A percentile compares a stretch with the other conserved stretches of the same genome.
Evolutionary conservation across 176 grass and related monocot species (phyloP).

Genomic region (Aegilops tauschii): DNA sequence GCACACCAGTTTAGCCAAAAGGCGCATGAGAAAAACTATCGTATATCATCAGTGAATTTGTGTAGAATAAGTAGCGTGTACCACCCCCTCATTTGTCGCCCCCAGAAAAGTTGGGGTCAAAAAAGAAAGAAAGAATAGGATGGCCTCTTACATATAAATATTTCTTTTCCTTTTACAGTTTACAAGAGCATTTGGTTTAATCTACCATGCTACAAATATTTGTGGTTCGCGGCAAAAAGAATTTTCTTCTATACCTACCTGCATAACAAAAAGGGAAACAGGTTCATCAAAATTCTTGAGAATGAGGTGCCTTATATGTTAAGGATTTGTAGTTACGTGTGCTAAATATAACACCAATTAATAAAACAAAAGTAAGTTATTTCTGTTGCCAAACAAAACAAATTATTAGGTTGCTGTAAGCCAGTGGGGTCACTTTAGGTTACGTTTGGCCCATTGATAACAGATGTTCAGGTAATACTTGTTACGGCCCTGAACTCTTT

Average conservation of each 20-base stretch:
- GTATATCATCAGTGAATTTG: neutral
- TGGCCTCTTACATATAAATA: slow-evolving; percentile 21
- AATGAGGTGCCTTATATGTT: neutral
- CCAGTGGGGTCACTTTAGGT: neutral
- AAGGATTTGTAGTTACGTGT: neutral
- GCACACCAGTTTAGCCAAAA: neutral
- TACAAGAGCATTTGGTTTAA: slow-evolving; percentile 29
- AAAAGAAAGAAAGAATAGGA: neutral
- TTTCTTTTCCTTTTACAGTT: slow-evolving; percentile 36
- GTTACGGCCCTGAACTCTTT: neutral
- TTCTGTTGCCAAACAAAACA: neutral
- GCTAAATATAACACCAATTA: neutral
- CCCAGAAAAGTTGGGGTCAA: slow-evolving; percentile 1
- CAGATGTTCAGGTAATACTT: neutral
- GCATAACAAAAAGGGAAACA: slow-evolving; percentile 26
- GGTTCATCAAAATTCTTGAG: neutral
- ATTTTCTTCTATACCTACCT: slow-evolving; percentile 56
- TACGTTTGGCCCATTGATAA: neutral
- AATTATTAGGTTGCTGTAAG: neutral
- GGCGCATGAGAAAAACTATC: neutral
- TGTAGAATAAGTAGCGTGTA: neutral
- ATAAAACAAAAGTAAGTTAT: neutral
- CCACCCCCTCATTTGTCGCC: neutral
- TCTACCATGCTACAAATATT: slow-evolving; percentile 30
- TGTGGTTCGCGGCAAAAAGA: slow-evolving; percentile 30